These are phyloP conservation scores for Tricholoma matsutake DNA, from an alignment of 768 basidiomycete species.

Conservation along the genomic window DNA sequence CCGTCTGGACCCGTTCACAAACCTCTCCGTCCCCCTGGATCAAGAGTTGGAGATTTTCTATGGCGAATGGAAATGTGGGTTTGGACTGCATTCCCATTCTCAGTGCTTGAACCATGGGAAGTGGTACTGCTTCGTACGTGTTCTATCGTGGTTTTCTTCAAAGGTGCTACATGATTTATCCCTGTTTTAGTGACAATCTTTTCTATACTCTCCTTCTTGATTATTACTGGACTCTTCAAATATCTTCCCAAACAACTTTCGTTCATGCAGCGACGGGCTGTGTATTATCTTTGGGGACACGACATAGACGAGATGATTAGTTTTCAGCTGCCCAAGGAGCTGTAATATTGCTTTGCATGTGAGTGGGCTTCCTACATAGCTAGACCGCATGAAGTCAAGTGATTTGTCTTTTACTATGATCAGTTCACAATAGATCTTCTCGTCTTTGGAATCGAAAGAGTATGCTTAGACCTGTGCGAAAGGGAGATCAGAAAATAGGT, in stretches of 20 bases:
- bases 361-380: not conserved
- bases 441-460: too few relatives aligned
- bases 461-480: too few relatives aligned
- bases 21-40: slow-evolving; percentile 28
- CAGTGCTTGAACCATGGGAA: slow-evolving; percentile 54
- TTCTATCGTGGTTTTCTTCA: not conserved
- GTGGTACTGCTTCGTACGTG: slow-evolving; percentile 44
- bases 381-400: not conserved
- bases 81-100: slow-evolving; percentile 48
- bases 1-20: slow-evolving; percentile 21
- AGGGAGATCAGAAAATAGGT: too few relatives aligned
- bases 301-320: slow-evolving; percentile 34
- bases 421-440: too few relatives aligned
- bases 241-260: slow-evolving; percentile 43
- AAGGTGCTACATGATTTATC: not conserved
- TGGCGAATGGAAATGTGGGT: slow-evolving; percentile 51
- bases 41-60: slow-evolving; percentile 34
- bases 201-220: slow-evolving; percentile 33
- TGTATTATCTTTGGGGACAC: slow-evolving; percentile 49
- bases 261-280: slow-evolving; percentile 38
- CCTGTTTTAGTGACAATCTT: slow-evolving; percentile 37
- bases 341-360: not conserved
- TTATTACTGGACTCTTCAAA: slow-evolving; percentile 40
- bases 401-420: not conserved
- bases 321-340: not conserved